phyloP scores from a whole-genome alignment of 192 early-diverging fungal genomes.

The Coemansia sp. region DNA sequence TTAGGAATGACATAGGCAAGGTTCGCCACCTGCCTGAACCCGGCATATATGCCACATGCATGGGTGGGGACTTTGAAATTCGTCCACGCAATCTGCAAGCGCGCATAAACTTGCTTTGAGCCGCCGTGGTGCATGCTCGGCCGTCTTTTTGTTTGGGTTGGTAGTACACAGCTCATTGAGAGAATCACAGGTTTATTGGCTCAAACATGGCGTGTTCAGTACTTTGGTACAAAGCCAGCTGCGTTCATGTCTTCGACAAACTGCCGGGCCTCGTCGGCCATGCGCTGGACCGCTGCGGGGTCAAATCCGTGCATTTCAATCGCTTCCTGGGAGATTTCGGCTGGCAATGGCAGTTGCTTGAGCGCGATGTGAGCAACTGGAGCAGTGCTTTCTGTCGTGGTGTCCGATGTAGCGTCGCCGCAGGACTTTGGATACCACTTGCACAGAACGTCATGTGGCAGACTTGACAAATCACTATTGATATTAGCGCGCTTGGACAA shows the following conservation, averaged over 20 bases:
- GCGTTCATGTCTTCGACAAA: constrained; percentile 7
- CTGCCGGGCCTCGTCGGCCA: neutral
- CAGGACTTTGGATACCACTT: constrained; percentile 12
- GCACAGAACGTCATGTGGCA: neutral
- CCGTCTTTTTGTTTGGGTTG: no score
- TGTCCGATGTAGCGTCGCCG: neutral
- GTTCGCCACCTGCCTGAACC: no score
- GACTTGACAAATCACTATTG: neutral
- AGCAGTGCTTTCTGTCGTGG: neutral
- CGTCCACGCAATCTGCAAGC: no score
- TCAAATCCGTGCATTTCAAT: neutral
- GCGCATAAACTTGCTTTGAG: no score
- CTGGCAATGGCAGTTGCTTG: neutral
- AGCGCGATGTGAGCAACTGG: neutral
- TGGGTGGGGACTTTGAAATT: no score
- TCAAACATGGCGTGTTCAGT: neutral
- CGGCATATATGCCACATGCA: no score
- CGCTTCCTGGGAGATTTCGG: neutral
- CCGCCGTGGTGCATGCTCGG: no score
- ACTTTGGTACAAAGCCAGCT: neutral
- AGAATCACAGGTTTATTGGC: no score
- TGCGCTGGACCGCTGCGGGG: neutral
- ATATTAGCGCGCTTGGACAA: neutral
- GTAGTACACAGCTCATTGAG: no score
- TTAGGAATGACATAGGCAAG: no score